A percentile compares a stretch with the other conserved stretches of the same genome.
phyloP scores from a whole-genome alignment of 805 yeast genomes.

The Priceomyces haplophilus region DNA sequence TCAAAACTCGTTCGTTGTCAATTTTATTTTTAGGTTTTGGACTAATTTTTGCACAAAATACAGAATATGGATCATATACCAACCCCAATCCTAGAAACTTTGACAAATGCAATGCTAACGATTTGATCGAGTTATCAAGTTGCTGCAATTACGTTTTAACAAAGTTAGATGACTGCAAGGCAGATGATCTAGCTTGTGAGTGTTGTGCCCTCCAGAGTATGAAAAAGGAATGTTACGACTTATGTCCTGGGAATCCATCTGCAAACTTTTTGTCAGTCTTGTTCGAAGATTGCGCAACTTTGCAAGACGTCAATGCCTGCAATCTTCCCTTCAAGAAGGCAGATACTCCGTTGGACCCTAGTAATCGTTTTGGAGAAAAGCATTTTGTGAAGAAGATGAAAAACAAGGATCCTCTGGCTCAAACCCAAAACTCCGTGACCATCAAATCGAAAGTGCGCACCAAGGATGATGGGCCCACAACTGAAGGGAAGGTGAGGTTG shows the following conservation, averaged over 20 bases:
- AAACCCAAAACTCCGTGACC: constrained; percentile 7
- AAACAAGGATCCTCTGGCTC: constrained; percentile 1
- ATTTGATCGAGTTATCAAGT: constrained; percentile 36
- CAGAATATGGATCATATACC: constrained; percentile 33
- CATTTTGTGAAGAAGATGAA: constrained; percentile 3
- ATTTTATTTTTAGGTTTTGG: not conserved
- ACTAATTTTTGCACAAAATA: not conserved
- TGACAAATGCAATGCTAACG: constrained; percentile 42
- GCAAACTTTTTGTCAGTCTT: constrained; percentile 46
- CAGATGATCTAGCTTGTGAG: constrained; percentile 54
- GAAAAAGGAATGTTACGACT: constrained; percentile 42
- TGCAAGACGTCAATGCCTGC: constrained; percentile 51
- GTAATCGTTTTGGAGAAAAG: constrained; percentile 1
- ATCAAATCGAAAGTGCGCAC: constrained; percentile 13
- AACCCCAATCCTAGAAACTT: constrained; percentile 46
- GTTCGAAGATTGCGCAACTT: constrained; percentile 43
- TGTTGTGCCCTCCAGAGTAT: constrained; percentile 55
- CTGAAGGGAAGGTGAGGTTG: not conserved
- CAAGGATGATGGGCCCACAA: not conserved
- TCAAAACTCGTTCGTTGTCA: not conserved
- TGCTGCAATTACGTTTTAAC: constrained; percentile 48
- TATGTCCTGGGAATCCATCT: constrained; percentile 49
- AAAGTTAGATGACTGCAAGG: constrained; percentile 48
- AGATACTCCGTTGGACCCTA: constrained; percentile 19
- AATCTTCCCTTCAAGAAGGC: constrained; percentile 47